Conservation (phyloP, 495 filamentous ascomycete species). For the Clohesyomyces aquaticus region DNA sequence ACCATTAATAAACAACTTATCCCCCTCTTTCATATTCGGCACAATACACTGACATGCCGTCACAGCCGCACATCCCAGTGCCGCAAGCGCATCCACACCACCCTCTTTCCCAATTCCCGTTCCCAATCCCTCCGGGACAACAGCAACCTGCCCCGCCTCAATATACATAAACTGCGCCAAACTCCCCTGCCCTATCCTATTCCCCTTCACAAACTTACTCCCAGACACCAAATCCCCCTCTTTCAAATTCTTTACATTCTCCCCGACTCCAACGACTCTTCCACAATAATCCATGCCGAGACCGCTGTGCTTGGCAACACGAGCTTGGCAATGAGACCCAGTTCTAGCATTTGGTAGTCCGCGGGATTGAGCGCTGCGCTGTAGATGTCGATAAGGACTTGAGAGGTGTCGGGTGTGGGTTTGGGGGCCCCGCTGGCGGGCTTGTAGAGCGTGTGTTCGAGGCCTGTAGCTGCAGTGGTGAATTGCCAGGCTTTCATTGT, state of each 20-base stretch:
- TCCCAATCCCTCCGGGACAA: slow-evolving; percentile 39
- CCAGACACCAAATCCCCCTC: slow-evolving; percentile 46
- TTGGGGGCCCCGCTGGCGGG: slow-evolving; percentile 31
- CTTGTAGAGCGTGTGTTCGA: slow-evolving; percentile 43
- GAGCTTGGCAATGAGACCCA: slow-evolving; percentile 29
- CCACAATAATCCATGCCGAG: slow-evolving; percentile 46
- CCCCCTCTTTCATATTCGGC: slow-evolving; percentile 39
- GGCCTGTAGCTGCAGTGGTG: slow-evolving; percentile 29
- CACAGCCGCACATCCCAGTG: slow-evolving; percentile 38
- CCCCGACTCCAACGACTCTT: slow-evolving; percentile 33
- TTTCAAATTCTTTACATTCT: slow-evolving; percentile 18
- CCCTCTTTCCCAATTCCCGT: too few species aligned
- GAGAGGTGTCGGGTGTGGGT: slow-evolving; percentile 4
- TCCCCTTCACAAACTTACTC: slow-evolving; percentile 9
- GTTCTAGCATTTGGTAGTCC: slow-evolving; percentile 45
- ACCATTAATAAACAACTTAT: slow-evolving; percentile 48
- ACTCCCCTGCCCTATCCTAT: slow-evolving; percentile 30
- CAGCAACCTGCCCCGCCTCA: slow-evolving; percentile 20
- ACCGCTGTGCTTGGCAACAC: slow-evolving; percentile 34
- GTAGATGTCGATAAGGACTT: slow-evolving; percentile 43
- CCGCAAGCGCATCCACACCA: slow-evolving; percentile 40
- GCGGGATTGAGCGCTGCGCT: slow-evolving; percentile 42
- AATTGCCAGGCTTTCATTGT: slow-evolving; percentile 45
- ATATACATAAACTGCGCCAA: slow-evolving; percentile 41
- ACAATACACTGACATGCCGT: slow-evolving; percentile 44